Evolutionary conservation across 768 basidiomycete species (phyloP), one percentile per base, ranked within the genome.

Genomic region (Mycena albidolilacea): DNA sequence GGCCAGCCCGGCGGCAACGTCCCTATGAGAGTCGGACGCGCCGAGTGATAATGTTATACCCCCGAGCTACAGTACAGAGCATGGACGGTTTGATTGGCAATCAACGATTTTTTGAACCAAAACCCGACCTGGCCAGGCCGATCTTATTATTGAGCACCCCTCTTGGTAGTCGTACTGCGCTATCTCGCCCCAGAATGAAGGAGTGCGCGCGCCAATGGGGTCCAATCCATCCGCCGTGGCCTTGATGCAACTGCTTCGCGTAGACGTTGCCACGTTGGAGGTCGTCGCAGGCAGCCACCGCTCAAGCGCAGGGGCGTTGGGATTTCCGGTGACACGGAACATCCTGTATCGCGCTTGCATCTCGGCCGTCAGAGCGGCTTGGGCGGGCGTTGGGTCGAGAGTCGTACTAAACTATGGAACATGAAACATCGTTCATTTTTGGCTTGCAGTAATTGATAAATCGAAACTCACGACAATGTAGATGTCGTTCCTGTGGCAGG

Each of bases 401-500:
- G 85, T 87, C 0, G 92, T 92, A 59, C 92, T 92, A 76, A 87
- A 87, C 85, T 75, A 54, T 38, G n/a, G 7, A 37, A 7, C 4
- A 4, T n/a, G n/a, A 41, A n/a, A 67, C 44, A 43, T 44, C 11
- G 7, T 19, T 46, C 5, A 21, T 4, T 5, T 2, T 54, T 5
- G 48, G 3, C n/a, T n/a, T n/a, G n/a, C n/a, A n/a, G n/a, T n/a
- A n/a, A n/a, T n/a, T 50, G 39, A 39, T 9, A 35, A 12, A 23
- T 43, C 1, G 7, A 41, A 60, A 75, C 74, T 46, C 35, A 72
- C 74, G 54, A 95, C 87, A 78, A 93, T 90, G 83, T 91, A 82
- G 68, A 95, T 95, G 77, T 96, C 94, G 78, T 95, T 94, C 78
- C 93, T 87, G 79, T 95, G 94, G 81, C 94, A 95, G 48, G 94